These are phyloP conservation scores for Byssothecium circinans DNA, from an alignment of 2,329 filamentous ascomycete genomes.

Conservation along the genomic window DNA sequence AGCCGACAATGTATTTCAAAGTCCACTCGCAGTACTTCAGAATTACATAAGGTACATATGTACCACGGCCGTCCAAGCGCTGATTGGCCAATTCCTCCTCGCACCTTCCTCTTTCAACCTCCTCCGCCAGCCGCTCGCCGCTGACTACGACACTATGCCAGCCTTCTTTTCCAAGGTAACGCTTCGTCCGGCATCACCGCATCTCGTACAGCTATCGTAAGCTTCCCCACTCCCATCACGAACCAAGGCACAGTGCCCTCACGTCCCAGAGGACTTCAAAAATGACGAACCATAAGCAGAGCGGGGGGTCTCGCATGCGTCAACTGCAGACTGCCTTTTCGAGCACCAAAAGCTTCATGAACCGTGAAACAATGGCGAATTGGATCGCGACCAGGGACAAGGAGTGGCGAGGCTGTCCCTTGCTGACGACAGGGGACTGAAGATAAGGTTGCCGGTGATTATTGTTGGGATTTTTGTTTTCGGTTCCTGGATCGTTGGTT, in stretches of 20 bases:
- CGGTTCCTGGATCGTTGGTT: not conserved
- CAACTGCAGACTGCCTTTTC: not conserved
- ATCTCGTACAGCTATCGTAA: no score
- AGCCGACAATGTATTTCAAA: no score
- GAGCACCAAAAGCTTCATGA: not conserved
- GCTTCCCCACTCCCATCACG: not conserved
- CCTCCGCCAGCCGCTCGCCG: not conserved
- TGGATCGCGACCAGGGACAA: not conserved
- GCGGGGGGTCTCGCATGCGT: not conserved
- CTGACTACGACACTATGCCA: not conserved
- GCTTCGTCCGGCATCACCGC: not conserved
- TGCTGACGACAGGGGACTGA: not conserved
- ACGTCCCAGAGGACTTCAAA: not conserved
- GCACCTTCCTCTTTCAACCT: not conserved
- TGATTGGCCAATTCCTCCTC: not conserved
- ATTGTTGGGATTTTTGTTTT: not conserved
- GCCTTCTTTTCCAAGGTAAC: not conserved
- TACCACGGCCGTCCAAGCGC: not conserved
- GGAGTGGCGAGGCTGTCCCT: not conserved
- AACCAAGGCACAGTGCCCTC: not conserved
- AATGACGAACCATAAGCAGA: not conserved
- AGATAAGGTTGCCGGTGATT: not conserved
- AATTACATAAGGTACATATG: no score
- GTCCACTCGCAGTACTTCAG: no score
- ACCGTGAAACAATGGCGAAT: not conserved